Conservation (phyloP, 2,329 filamentous ascomycete genomes). For the Incumbomyces delicatus region DNA sequence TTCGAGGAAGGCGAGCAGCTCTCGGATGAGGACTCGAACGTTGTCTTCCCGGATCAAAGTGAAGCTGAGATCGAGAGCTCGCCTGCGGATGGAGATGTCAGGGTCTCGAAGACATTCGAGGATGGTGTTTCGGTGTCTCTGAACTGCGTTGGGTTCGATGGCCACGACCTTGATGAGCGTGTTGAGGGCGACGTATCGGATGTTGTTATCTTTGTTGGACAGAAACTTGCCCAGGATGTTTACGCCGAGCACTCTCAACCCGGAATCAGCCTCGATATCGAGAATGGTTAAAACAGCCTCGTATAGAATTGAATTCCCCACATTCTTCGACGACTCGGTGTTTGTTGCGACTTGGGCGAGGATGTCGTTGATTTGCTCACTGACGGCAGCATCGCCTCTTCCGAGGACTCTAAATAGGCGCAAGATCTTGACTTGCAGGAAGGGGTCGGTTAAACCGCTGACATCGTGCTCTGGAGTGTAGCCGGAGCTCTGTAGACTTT, state of each 20-base stretch:
- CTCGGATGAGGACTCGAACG: constrained; percentile 83
- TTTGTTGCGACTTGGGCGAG: constrained; percentile 95
- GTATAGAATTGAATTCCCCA: constrained; percentile 95
- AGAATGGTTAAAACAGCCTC: constrained; percentile 94
- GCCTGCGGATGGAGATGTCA: constrained; percentile 91
- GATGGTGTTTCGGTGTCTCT: constrained; percentile 94
- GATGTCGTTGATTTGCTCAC: constrained; percentile 98
- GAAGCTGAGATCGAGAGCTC: constrained; percentile 95
- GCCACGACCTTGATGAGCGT: constrained; percentile 97
- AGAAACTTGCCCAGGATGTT: constrained; percentile 98
- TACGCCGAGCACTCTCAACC: constrained; percentile 84
- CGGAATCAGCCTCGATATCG: constrained; percentile 95
- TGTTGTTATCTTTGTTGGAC: constrained; percentile 98
- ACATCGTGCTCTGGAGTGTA: constrained; percentile 98
- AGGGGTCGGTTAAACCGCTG: constrained; percentile 94
- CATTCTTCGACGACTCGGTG: constrained; percentile 95
- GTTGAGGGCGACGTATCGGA: constrained; percentile 94
- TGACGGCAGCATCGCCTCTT: constrained; percentile 74
- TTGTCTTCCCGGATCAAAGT: constrained; percentile 97
- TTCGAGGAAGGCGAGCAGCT: constrained; percentile 88
- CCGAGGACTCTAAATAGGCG: constrained; percentile 76
- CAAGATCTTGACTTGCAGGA: constrained; percentile 93
- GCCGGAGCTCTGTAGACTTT: constrained; percentile 84
- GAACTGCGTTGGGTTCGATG: constrained; percentile 94
- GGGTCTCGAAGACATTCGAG: constrained; percentile 91